A percentile compares a stretch with the other conserved stretches of the same genome.
Conservation (phyloP, 2,329 filamentous ascomycete genomes). For the Celoporthe dispersa region DNA sequence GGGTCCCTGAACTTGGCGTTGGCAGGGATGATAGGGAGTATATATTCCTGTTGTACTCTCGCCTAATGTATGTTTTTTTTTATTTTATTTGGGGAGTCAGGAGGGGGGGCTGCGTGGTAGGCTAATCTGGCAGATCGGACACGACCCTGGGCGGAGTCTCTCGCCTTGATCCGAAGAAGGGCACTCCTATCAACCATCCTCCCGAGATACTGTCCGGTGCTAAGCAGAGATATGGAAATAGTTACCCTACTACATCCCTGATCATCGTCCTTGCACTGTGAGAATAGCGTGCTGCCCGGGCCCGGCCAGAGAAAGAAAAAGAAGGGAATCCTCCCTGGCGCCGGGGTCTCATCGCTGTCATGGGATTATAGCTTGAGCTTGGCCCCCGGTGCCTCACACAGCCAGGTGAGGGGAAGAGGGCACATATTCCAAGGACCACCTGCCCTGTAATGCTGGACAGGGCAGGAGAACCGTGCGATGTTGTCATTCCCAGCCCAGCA, state of each 20-base stretch:
- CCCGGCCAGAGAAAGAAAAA: neutral
- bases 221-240: neutral
- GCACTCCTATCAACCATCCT: neutral
- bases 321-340: neutral
- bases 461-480: neutral
- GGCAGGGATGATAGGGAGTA: slow-evolving; percentile 1
- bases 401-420: neutral
- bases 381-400: neutral
- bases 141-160: neutral
- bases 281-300: neutral
- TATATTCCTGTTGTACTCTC: slow-evolving; percentile 15
- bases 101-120: neutral
- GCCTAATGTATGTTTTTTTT: neutral
- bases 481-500: neutral
- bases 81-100: neutral
- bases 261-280: neutral
- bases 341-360: too few species aligned
- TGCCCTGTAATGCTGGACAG: neutral
- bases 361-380: neutral
- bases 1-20: slow-evolving; percentile 19
- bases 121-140: neutral
- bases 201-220: neutral
- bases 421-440: neutral
- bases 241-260: neutral
- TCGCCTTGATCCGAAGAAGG: neutral